phyloP scores from a whole-genome alignment of 2,329 filamentous ascomycete species.

The Helminthosporium solani region DNA sequence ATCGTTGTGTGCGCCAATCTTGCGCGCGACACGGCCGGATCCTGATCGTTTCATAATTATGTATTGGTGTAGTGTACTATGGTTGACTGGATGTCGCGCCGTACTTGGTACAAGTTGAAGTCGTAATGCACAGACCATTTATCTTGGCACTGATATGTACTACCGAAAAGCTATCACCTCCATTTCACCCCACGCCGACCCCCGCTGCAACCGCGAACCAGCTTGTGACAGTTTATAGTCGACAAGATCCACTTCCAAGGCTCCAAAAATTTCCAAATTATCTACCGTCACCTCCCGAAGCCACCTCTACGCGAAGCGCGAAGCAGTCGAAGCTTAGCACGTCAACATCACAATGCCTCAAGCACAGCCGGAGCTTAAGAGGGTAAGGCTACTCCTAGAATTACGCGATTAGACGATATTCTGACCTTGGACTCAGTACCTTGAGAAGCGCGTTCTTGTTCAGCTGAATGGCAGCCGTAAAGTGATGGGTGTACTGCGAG shows the following conservation, averaged over 20 bases:
- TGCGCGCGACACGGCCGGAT: conserved; percentile 67
- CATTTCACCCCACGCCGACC: conserved; percentile 6
- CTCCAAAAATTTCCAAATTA: too few relatives aligned
- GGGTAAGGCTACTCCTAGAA: conserved; percentile 61
- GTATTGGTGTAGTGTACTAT: background rate
- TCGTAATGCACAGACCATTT: background rate
- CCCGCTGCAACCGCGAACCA: background rate
- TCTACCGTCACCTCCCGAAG: too few relatives aligned
- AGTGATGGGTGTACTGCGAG: conserved; percentile 89
- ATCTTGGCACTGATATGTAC: background rate
- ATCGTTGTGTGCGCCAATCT: conserved; percentile 72
- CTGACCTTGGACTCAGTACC: conserved; percentile 65
- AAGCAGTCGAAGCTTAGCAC: background rate
- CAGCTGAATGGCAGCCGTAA: conserved; percentile 97
- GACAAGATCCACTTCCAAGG: too few relatives aligned
- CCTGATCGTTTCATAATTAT: conserved; percentile 58
- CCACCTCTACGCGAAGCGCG: background rate
- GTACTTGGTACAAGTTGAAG: background rate
- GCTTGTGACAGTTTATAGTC: background rate
- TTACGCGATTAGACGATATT: background rate
- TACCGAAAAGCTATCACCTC: conserved; percentile 8
- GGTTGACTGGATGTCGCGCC: background rate
- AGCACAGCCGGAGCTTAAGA: conserved; percentile 98
- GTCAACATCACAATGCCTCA: conserved; percentile 74
- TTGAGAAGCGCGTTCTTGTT: conserved; percentile 98